Conservation (phyloP, 2,329 filamentous ascomycete genomes). For the Colletotrichum salicis region DNA sequence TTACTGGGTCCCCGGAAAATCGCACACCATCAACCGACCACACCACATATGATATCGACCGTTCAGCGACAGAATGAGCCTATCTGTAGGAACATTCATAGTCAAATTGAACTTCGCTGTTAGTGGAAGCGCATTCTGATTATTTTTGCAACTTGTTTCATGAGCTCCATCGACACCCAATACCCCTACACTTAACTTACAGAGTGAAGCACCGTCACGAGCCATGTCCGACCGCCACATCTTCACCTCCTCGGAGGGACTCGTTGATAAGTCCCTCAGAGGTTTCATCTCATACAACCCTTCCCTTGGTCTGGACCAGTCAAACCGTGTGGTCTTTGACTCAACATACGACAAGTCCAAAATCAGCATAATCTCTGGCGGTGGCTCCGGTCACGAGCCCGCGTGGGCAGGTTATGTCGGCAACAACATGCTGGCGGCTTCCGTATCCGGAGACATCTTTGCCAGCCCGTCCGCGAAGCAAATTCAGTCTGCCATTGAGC, state of each 20-base stretch:
- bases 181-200: no score
- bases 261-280: conserved; percentile 62
- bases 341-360: conserved; percentile 54
- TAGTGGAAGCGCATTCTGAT: background rate
- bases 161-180: conserved; percentile 13
- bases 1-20: conserved; percentile 11
- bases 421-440: conserved; percentile 68
- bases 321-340: conserved; percentile 63
- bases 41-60: conserved; percentile 16
- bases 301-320: conserved; percentile 58
- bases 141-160: background rate
- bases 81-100: no score
- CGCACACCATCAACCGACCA: conserved; percentile 16
- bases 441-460: conserved; percentile 72
- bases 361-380: conserved; percentile 64
- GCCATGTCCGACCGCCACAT: conserved; percentile 65
- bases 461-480: conserved; percentile 72
- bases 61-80: background rate
- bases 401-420: conserved; percentile 74
- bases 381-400: conserved; percentile 69
- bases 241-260: conserved; percentile 62
- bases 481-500: conserved; percentile 67
- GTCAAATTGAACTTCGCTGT: background rate
- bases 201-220: background rate
- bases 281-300: conserved; percentile 66